Base-by-base conservation (phyloP, 345 rosid genomes). In the Populus davidiana region DNA sequence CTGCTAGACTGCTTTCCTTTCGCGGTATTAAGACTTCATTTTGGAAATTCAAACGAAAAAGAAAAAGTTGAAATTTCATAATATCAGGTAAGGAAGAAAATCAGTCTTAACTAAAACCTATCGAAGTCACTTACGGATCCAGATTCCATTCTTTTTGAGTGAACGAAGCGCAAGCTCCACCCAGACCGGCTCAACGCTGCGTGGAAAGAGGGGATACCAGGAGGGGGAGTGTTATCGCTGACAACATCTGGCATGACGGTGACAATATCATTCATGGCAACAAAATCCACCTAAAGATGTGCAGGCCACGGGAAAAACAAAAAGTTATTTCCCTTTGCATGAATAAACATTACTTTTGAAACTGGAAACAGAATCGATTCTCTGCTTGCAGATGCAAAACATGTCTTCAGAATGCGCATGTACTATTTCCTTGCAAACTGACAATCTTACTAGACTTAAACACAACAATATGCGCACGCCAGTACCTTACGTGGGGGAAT, bases 281-380 rank as follows among this genome's bases (percentile, higher is more conserved):
- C 35, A 69, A 31, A 52, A 31, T 20, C 43, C 33, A n/a, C 3
- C 4, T 12, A 49, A 50, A 31, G 13, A 21, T 72, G 52, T 74
- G 44, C 39, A 7, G 27, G 72, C 39, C 52, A 36, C 9, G 59
- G 29, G 61, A 9, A 41, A 36, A 18, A 70, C 35, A 21, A 39
- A 39, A 36, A 69, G 23, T 54, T 67, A 36, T 6, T 47, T 44
- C 35, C 33, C 80, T 72, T 78, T 77, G 61, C 77, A 72, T 62
- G n/a, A 69, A 54, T 61, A 25, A 77, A 68, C 11, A 8, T 43
- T 67, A 67, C 41, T 68, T 52, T 23, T 23, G 43, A 29, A 16
- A 38, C 25, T 68, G 70, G 21, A 73, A 64, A n/a, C 65, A 72
- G 75, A 72, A 81, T 79, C 47, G 62, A 70, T 84, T 76, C 84